Conservation (phyloP, 2,329 filamentous ascomycete genomes). For the Beauveria sp. region DNA sequence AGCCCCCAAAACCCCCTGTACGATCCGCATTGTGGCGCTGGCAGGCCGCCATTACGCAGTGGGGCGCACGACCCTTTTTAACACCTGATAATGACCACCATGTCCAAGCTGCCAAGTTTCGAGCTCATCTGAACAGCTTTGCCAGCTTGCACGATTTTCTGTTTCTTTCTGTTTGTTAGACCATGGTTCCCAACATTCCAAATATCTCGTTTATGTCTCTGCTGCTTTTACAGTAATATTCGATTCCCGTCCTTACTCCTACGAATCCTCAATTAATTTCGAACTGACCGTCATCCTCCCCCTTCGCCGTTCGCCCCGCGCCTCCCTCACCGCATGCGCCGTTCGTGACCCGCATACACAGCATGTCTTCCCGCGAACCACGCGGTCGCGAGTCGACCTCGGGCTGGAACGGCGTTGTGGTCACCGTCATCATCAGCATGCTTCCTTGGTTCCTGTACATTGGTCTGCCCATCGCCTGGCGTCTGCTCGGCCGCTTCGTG, state of each 20-base stretch:
- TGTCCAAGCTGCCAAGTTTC: not conserved
- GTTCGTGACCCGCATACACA: conserved; percentile 19
- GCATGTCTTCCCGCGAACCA: conserved; percentile 23
- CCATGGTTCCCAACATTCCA: not conserved
- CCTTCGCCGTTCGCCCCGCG: not conserved
- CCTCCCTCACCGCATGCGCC: conserved; percentile 17
- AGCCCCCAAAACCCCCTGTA: too few species aligned
- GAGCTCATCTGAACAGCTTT: conserved; percentile 7
- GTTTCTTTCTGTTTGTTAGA: not conserved
- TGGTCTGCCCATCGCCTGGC: conserved; percentile 27
- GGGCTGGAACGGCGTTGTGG: conserved; percentile 14
- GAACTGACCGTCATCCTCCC: not conserved
- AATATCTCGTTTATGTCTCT: too few species aligned
- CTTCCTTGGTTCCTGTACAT: conserved; percentile 22
- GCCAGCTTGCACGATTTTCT: not conserved
- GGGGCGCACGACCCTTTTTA: conserved; percentile 8
- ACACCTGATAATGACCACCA: conserved; percentile 5
- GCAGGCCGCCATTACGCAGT: not conserved
- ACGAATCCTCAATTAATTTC: not conserved
- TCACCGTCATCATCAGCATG: conserved; percentile 17
- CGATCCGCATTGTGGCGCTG: not conserved
- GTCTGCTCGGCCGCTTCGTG: conserved; percentile 35
- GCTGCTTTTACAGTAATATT: too few species aligned
- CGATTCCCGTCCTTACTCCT: too few species aligned
- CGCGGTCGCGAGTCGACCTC: conserved; percentile 20